Base-by-base conservation (phyloP, 371 early-diverging fungal genomes). In the Mucor lusitanicus region DNA sequence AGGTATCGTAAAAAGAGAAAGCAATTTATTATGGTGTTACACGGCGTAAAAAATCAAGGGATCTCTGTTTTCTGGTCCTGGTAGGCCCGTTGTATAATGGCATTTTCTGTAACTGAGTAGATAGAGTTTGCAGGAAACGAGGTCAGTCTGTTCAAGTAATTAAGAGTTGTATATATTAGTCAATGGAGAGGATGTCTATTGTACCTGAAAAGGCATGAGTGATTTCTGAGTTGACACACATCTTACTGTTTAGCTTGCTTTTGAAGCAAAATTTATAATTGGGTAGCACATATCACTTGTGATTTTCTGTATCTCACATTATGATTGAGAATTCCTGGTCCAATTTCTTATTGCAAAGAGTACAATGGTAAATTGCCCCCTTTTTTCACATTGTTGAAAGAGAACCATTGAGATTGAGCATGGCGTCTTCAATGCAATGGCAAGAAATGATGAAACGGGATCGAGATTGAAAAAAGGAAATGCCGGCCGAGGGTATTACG, bases 1-100 rank as follows among this genome's bases (percentile, higher is more conserved):
- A 53, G 39, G 53, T 53, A 21, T 53, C 50, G 35, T 25, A 37
- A 63, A 35, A 50, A 53, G 27, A 37, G 53, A 63, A 39, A 13
- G 8, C 21, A 63, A 63, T 63, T 63, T 53, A 63, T 46, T 37
- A 33, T 48, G 32, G 19, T 39, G 63, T 63, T 63, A 63, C 63
- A 63, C 63, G 23, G 48, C 53, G 63, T 27, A 48, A 19, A 48
- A 32, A 32, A 37, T 37, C 63, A 63, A 53, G 63, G 63, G 63
- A 54, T 50, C 62, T 35, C 44, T 19, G 8, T 12, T 13, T 25
- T 60, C 44, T 44, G 44, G 44, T 19, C 6, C 37, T 13, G 13
- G 37, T 37, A 37, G 37, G 19, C 11, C 6, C 2, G 5, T 25
- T 1, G 50, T 9, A 19, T 12, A 6, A 11, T 23, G 3, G 4